These are phyloP conservation scores for Lentinula lateritia DNA, from an alignment of 768 basidiomycete species.

Conservation along the genomic window DNA sequence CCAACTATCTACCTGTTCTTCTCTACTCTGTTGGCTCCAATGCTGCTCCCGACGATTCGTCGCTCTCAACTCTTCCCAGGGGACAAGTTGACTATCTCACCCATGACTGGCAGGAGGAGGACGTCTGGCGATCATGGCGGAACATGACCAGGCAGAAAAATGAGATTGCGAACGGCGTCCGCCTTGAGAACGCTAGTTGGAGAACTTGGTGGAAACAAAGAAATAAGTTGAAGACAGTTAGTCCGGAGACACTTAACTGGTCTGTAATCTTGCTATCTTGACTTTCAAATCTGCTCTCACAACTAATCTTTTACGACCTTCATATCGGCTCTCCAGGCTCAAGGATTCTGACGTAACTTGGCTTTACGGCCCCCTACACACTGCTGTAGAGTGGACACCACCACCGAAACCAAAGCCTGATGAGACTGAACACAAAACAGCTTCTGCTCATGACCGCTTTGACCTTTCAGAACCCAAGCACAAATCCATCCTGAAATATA, in stretches of 20 bases:
- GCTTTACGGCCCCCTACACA: conserved; percentile 96
- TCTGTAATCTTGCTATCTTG: conserved; percentile 34
- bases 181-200: conserved; percentile 98
- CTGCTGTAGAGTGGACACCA: conserved; percentile 80
- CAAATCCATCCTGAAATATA: conserved; percentile 96
- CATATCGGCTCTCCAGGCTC: conserved; percentile 55
- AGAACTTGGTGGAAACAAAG: conserved; percentile 99
- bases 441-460: conserved; percentile 43
- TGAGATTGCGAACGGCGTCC: conserved; percentile 90
- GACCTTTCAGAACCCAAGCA: conserved; percentile 38
- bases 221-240: conserved; percentile 91
- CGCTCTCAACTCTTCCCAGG: conserved; percentile 76
- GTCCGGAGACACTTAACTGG: conserved; percentile 98
- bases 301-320: conserved; percentile 2
- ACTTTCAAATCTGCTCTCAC: conserved; percentile 7
- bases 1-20: conserved; percentile 66
- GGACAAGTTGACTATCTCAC: conserved; percentile 99
- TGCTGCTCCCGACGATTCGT: conserved; percentile 66
- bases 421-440: conserved; percentile 30
- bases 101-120: conserved; percentile 96
- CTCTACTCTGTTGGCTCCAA: conserved; percentile 58
- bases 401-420: conserved; percentile 49
- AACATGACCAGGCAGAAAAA: conserved; percentile 98
- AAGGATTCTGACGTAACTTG: conserved; percentile 99
- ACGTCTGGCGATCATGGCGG: conserved; percentile 98